phyloP scores from a whole-genome alignment of 148 eudicot genomes.

The Camellia sinensis region DNA sequence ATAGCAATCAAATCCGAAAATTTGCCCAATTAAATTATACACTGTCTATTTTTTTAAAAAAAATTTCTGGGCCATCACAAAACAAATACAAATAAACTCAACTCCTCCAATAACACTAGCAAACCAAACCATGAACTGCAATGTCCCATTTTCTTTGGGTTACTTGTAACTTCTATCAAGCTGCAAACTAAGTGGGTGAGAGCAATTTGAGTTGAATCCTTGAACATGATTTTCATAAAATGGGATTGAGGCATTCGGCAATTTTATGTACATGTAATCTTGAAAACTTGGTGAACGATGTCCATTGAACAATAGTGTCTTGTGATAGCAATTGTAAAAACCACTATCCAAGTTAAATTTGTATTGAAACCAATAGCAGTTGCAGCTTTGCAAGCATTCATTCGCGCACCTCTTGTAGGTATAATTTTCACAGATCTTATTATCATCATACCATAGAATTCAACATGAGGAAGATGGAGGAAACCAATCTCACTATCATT shows the following conservation, averaged over 20 bases:
- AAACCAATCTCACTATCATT: slow-evolving; percentile 9
- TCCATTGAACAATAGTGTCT: slow-evolving; percentile 29
- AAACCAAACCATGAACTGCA: slow-evolving; percentile 24
- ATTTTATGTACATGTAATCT: slow-evolving; percentile 17
- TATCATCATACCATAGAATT: slow-evolving; percentile 29
- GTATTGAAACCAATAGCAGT: slow-evolving; percentile 34
- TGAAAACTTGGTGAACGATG: neutral
- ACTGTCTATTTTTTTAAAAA: no score
- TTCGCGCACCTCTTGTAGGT: slow-evolving; percentile 22
- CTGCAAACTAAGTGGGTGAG: neutral
- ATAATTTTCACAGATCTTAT: neutral
- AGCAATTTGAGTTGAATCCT: slow-evolving; percentile 16
- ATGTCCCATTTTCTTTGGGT: neutral
- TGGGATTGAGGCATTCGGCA: slow-evolving; percentile 16
- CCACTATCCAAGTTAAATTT: neutral
- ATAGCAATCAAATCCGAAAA: no score
- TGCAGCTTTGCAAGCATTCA: slow-evolving; percentile 17
- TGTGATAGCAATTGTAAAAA: slow-evolving; percentile 22
- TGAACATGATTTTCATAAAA: neutral
- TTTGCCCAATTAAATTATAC: no score
- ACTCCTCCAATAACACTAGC: slow-evolving; percentile 22
- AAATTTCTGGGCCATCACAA: no score
- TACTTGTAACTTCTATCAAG: slow-evolving; percentile 7
- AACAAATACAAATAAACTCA: slow-evolving; percentile 12
- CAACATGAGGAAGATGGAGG: slow-evolving; percentile 17